Evolutionary conservation across 2,329 filamentous ascomycete genomes (phyloP), one percentile per base, ranked within the genome.

Genomic region (Aspergillus hortae): DNA sequence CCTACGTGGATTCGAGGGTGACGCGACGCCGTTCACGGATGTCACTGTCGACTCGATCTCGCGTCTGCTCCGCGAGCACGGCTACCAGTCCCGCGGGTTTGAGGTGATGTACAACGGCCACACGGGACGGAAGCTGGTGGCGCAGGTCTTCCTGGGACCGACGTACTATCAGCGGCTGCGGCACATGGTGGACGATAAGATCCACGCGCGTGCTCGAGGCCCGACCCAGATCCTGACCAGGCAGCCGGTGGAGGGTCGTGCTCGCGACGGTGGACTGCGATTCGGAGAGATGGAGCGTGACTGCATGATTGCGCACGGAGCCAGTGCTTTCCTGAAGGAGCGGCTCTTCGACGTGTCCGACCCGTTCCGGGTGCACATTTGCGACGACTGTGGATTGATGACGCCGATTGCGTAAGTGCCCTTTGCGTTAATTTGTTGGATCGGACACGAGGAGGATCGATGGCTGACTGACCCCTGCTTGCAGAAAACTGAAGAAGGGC

Each of bases 271-370:
- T 82, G 94, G 94, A 79, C 82, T 99, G 42, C 92, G 95, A 70
- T 99, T 99, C 84, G 94, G 94, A 86, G 94, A 99, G 80, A 99
- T 99, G 94, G 95, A 99, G 76, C 92, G 95, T 78, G 95, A 99
- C 84, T 99, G 94, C 73, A 99, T 99, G 94, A 99, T 99, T 78
- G 91, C 95, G n/a, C 95, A 99, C 71, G 94, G 94, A 69, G 94
- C 95, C 3, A 92, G 90, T 49, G 88, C 92, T 1, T 99, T 99
- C 82, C 77, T 99, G 68, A 99, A 99, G 77, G 94, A 99, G 79
- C 85, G 94, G 66, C 77, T 99, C 53, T 96, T 99, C 66, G 92
- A 97, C 71, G 94, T 99, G 46, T 96, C 90, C 48, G 94, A 99
- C 77, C 92, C 94, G 35, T 99, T 97, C 82, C 83, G 92, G 72